These are phyloP conservation scores for Silene conica DNA, from an alignment of 148 eudicot species.

Conservation along the genomic window DNA sequence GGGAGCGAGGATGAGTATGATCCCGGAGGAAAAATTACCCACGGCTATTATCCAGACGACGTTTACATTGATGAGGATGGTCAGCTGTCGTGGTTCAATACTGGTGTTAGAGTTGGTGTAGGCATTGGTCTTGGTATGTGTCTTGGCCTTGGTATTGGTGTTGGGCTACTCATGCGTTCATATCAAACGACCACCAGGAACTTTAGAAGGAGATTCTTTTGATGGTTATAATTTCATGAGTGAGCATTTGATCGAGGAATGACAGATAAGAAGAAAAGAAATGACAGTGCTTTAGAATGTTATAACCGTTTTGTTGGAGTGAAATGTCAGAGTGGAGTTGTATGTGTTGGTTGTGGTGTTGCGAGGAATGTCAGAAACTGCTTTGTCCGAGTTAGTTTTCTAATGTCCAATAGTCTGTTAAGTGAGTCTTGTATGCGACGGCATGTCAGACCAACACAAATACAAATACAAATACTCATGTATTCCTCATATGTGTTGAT, in stretches of 20 bases:
- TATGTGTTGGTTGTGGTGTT: background rate
- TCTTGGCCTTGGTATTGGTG: conserved; percentile 54
- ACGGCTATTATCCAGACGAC: conserved; percentile 34
- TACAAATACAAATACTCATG: no score
- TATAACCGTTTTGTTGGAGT: background rate
- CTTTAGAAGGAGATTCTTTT: conserved; percentile 42
- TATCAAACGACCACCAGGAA: conserved; percentile 50
- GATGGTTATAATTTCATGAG: conserved; percentile 6
- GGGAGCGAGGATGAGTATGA: conserved; percentile 40
- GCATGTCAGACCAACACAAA: background rate
- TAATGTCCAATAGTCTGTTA: background rate
- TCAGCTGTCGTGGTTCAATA: conserved; percentile 54
- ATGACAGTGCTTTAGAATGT: background rate
- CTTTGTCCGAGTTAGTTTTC: background rate
- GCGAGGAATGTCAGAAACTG: background rate
- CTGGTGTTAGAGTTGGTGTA: conserved; percentile 59
- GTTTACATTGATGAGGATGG: conserved; percentile 42
- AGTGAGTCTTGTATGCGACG: background rate
- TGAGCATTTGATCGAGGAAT: background rate
- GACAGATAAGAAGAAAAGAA: background rate
- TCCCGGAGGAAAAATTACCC: conserved; percentile 31
- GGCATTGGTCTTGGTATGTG: conserved; percentile 63
- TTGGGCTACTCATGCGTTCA: conserved; percentile 53
- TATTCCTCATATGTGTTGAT: background rate
- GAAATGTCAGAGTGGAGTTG: conserved; percentile 9